phyloP scores from a whole-genome alignment of 805 yeast genomes.

The Teunomyces stri region DNA sequence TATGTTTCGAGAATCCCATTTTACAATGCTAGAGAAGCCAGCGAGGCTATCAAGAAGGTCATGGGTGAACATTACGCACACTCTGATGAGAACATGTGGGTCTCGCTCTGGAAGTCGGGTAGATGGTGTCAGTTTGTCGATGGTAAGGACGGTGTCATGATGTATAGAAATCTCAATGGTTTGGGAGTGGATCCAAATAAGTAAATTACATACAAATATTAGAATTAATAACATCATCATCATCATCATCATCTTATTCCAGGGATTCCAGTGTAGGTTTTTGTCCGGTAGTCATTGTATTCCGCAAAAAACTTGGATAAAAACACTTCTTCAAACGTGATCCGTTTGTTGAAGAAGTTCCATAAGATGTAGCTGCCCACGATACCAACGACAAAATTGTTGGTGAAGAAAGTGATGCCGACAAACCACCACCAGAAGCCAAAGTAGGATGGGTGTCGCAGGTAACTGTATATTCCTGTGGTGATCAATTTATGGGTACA shows the following conservation, averaged over 20 bases:
- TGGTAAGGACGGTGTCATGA: constrained; percentile 61
- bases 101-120: constrained; percentile 52
- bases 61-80: constrained; percentile 52
- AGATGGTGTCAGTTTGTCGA: constrained; percentile 73
- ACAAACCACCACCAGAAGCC: constrained; percentile 95
- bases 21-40: constrained; percentile 54
- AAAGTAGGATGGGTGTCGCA: constrained; percentile 87
- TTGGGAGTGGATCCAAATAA: constrained; percentile 14
- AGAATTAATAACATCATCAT: not conserved
- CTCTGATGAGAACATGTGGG: constrained; percentile 56
- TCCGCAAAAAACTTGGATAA: constrained; percentile 69
- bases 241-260: constrained; percentile 30
- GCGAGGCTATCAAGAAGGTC: constrained; percentile 49
- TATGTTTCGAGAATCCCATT: constrained; percentile 55
- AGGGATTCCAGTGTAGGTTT: constrained; percentile 63
- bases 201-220: not conserved
- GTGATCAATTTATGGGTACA: constrained; percentile 66
- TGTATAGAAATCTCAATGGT: constrained; percentile 63
- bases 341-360: constrained; percentile 67
- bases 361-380: constrained; percentile 59
- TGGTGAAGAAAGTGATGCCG: constrained; percentile 72
- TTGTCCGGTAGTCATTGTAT: constrained; percentile 51
- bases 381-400: constrained; percentile 59
- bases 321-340: constrained; percentile 66
- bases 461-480: constrained; percentile 60